These are phyloP conservation scores for Boletus patriciae DNA, from an alignment of 768 basidiomycete species.

Conservation along the genomic window DNA sequence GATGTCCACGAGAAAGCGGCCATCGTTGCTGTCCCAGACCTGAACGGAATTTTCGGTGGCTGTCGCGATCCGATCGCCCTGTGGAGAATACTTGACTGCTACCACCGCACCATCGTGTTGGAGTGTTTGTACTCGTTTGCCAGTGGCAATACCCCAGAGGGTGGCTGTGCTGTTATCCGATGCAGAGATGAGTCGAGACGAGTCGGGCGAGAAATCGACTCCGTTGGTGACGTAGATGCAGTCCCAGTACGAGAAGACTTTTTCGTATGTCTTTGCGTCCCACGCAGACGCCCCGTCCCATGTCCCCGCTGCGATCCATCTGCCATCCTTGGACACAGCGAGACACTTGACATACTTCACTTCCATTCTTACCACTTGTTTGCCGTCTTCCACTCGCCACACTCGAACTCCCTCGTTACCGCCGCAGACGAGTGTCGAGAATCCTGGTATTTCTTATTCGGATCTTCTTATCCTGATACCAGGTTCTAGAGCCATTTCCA, in stretches of 20 bases:
- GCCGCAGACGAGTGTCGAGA: not conserved
- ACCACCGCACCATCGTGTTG: no score
- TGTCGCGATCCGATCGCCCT: not conserved
- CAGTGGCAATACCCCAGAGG: not conserved
- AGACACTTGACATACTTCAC: not conserved
- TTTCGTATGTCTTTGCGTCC: not conserved
- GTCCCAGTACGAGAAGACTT: not conserved
- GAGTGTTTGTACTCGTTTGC: not conserved
- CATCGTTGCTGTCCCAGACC: not conserved
- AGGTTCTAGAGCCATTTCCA: no score
- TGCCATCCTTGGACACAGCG: not conserved
- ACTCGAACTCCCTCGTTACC: not conserved
- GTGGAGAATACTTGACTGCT: not conserved
- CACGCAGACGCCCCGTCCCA: not conserved
- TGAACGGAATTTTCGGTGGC: not conserved
- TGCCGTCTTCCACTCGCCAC: not conserved
- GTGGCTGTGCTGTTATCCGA: not conserved
- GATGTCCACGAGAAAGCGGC: not conserved
- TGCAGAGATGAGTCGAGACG: not conserved
- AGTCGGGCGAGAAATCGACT: slow-evolving; percentile 8
- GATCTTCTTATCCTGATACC: no score
- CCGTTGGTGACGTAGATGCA: not conserved
- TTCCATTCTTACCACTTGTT: not conserved
- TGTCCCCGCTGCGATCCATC: slow-evolving; percentile 6
- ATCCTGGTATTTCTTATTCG: no score